phyloP scores from a whole-genome alignment of 768 basidiomycete genomes.

The Mycena pura region DNA sequence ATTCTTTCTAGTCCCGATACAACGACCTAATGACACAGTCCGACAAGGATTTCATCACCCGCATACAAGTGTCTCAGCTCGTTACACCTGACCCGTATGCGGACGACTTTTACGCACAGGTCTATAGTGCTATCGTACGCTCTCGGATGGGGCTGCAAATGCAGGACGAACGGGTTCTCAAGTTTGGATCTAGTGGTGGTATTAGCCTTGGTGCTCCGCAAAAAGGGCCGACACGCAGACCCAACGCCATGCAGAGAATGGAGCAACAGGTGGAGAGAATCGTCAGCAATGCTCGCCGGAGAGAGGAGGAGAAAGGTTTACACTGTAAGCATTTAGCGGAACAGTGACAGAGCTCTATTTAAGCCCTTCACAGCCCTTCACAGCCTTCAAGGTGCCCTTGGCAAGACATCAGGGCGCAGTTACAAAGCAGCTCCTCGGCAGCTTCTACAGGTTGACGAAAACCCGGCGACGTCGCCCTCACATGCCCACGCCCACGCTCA shows the following conservation, averaged over 20 bases:
- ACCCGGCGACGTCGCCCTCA: slow-evolving; percentile 52
- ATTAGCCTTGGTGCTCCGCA: slow-evolving; percentile 83
- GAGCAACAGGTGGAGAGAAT: slow-evolving; percentile 95
- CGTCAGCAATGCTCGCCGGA: slow-evolving; percentile 86
- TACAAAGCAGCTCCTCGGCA: slow-evolving; percentile 97
- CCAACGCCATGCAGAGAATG: slow-evolving; percentile 91
- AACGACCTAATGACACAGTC: slow-evolving; percentile 97
- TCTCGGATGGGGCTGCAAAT: slow-evolving; percentile 77
- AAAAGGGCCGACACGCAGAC: slow-evolving; percentile 71
- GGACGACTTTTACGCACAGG: slow-evolving; percentile 98
- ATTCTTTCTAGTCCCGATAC: slow-evolving; percentile 71
- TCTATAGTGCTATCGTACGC: slow-evolving; percentile 85
- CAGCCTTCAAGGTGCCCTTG: slow-evolving; percentile 91
- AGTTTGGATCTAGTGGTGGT: slow-evolving; percentile 83
- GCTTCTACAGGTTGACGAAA: slow-evolving; percentile 84
- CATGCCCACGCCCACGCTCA: slow-evolving; percentile 52
- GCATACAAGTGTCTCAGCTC: slow-evolving; percentile 98
- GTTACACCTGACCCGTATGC: slow-evolving; percentile 97
- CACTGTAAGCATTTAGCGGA: slow-evolving; percentile 47
- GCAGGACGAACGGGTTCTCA: slow-evolving; percentile 80
- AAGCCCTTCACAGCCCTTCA: slow-evolving; percentile 56
- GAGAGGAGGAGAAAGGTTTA: slow-evolving; percentile 85
- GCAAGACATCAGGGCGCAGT: slow-evolving; percentile 91
- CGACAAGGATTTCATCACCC: slow-evolving; percentile 99
- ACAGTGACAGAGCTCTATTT: background rate